Percentiles rank a stretch among this genome's conserved stretches.
These are phyloP conservation scores for Vaccinium myrtillus DNA, from an alignment of 148 eudicot species.

Conservation along the genomic window DNA sequence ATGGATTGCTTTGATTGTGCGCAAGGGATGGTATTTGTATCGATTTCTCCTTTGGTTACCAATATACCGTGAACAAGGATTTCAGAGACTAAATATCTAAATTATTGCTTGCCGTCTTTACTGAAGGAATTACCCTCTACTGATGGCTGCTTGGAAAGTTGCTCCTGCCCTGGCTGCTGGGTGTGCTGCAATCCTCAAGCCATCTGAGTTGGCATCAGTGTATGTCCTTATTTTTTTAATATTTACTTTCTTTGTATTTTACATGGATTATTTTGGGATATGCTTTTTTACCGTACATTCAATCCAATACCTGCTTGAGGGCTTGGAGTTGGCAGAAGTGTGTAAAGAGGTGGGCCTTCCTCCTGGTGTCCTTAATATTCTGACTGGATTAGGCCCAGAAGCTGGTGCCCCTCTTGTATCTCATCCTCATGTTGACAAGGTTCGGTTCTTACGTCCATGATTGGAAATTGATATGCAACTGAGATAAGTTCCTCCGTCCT, in stretches of 20 bases:
- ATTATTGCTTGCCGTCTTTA: conserved; percentile 13
- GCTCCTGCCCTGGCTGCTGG: conserved; percentile 99
- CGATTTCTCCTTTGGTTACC: background rate
- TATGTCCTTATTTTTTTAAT: conserved; percentile 29
- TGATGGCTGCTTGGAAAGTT: conserved; percentile 99
- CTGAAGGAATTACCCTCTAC: conserved; percentile 87
- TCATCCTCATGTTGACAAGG: conserved; percentile 98
- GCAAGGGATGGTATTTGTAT: background rate
- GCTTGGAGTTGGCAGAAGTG: conserved; percentile 87
- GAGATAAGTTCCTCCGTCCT: background rate
- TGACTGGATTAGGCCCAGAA: conserved; percentile 88
- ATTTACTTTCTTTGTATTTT: background rate
- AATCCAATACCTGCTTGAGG: conserved; percentile 81
- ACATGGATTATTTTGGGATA: background rate
- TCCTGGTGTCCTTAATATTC: conserved; percentile 76
- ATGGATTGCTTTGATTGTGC: background rate
- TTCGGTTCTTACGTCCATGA: conserved; percentile 21
- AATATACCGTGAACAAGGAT: background rate
- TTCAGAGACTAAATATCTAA: background rate
- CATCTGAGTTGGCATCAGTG: conserved; percentile 90
- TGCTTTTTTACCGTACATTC: conserved; percentile 23
- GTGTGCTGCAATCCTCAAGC: conserved; percentile 92
- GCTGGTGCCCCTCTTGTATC: conserved; percentile 95
- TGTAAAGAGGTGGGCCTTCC: conserved; percentile 92
- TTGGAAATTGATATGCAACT: background rate